These are phyloP conservation scores for Cladosporium sp. DNA, from an alignment of 2,329 filamentous ascomycete species.

Conservation along the genomic window DNA sequence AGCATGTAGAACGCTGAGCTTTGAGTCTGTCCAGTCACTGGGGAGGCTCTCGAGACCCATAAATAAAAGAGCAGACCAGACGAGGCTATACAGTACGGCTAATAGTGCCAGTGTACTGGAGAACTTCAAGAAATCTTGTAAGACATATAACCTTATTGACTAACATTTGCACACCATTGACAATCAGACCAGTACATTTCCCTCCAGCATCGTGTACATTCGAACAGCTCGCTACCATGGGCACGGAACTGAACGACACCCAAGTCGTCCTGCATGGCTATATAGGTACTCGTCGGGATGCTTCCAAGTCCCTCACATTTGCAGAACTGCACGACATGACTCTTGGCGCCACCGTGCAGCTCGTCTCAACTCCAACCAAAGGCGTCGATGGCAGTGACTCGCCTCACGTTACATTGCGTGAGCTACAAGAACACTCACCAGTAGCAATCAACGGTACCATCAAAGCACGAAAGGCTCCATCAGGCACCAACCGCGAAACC, in stretches of 20 bases:
- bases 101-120: slow-evolving; percentile 19
- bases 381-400: slow-evolving; percentile 30
- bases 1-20: slow-evolving; percentile 2
- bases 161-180: background rate
- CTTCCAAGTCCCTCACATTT: slow-evolving; percentile 71
- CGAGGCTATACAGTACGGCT: background rate
- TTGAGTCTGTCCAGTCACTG: background rate
- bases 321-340: slow-evolving; percentile 54
- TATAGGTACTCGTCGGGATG: slow-evolving; percentile 65
- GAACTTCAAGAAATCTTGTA: slow-evolving; percentile 33
- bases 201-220: slow-evolving; percentile 46
- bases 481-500: slow-evolving; percentile 27
- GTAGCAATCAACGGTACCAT: slow-evolving; percentile 56
- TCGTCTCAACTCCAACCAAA: slow-evolving; percentile 33
- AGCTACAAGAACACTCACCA: slow-evolving; percentile 48
- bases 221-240: slow-evolving; percentile 30
- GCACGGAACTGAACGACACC: slow-evolving; percentile 31
- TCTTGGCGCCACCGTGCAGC: slow-evolving; percentile 43
- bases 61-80: background rate
- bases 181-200: slow-evolving; percentile 35
- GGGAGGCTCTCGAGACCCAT: background rate
- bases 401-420: slow-evolving; percentile 28
- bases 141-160: background rate
- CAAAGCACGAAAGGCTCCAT: slow-evolving; percentile 41
- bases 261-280: slow-evolving; percentile 68